Percentiles rank a stretch among this genome's conserved stretches.
Evolutionary conservation across 768 basidiomycete genomes (phyloP).

Genomic region (Kwoniella botswanensis): DNA sequence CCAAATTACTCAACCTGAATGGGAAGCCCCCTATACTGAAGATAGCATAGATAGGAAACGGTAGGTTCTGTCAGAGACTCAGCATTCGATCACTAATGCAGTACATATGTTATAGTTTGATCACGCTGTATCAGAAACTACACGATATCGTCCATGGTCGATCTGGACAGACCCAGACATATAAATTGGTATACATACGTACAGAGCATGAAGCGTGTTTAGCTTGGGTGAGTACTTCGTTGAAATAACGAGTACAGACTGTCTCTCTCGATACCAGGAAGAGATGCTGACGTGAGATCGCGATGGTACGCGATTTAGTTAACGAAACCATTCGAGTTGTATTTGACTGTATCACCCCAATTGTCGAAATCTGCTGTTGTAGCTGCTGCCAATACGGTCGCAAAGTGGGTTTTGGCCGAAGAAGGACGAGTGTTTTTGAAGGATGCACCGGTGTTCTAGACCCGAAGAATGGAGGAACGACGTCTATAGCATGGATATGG

Average conservation of each 20-base stretch:
- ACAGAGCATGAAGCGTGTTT: conserved; percentile 86
- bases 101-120: conserved; percentile 63
- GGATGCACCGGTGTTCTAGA: conserved; percentile 85
- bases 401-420: conserved; percentile 88
- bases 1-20: conserved; percentile 83
- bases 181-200: conserved; percentile 85
- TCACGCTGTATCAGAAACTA: conserved; percentile 83
- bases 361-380: conserved; percentile 87
- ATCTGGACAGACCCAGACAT: conserved; percentile 72
- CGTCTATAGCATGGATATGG: too few relatives aligned
- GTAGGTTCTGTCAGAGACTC: conserved; percentile 6
- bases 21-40: conserved; percentile 81
- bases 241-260: too few relatives aligned
- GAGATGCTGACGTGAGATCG: neutral
- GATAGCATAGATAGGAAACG: conserved; percentile 55
- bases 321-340: conserved; percentile 91
- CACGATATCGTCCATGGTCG: conserved; percentile 90
- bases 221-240: conserved; percentile 78
- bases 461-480: neutral
- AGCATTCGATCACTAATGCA: neutral
- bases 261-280: too few relatives aligned
- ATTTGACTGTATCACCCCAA: conserved; percentile 77
- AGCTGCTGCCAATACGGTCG: conserved; percentile 84
- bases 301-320: conserved; percentile 65
- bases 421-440: conserved; percentile 79